Evolutionary conservation across 306 rosid genomes (phyloP), one percentile per base, ranked within the genome.

Genomic region (Quercus agrifolia): DNA sequence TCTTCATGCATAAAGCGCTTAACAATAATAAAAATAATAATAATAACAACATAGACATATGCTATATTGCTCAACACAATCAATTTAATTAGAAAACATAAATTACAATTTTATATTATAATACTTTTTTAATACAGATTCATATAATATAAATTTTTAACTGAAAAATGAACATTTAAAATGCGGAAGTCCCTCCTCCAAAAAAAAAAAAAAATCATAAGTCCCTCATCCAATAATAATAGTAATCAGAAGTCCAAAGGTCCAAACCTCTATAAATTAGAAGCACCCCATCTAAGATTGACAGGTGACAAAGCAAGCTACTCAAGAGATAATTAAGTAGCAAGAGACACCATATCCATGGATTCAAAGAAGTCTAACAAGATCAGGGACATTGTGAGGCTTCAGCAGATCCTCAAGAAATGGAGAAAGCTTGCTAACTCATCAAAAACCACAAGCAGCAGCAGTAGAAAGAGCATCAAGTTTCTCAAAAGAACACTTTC

Each of bases 331-430:
- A 64, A 74, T 76, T 62, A 35, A 75, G 41, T 76, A 66, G 33
- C 59, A 75, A 75, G 44, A 77, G 44, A 54, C 20, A 64, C 80
- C 61, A 77, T n/a, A 28, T 68, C 63, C 72, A 91, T 90, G 92
- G 95, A 92, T 83, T 80, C 86, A 74, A 92, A 89, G 91, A 95
- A 90, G 76, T 87, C 94, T 25, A 95, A 91, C 92, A 95, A 89
- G 86, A 95, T 95, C 83, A 88, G 91, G 70, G 92, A 95, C 3
- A 95, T 95, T 54, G 99, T 91, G 44, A 92, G 99, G 82, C 99
- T 95, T 86, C 95, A 87, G 69, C 97, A 92, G 85, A 88, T 95
- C 84, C 91, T 95, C 13, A 95, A 92, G 92, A 95, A 91, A 76
- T 92, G 99, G 99, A 90, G 97, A 87, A 95, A 90, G 83, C 73